phyloP scores from a whole-genome alignment of 75 land plant species.

The Azolla pinnata region DNA sequence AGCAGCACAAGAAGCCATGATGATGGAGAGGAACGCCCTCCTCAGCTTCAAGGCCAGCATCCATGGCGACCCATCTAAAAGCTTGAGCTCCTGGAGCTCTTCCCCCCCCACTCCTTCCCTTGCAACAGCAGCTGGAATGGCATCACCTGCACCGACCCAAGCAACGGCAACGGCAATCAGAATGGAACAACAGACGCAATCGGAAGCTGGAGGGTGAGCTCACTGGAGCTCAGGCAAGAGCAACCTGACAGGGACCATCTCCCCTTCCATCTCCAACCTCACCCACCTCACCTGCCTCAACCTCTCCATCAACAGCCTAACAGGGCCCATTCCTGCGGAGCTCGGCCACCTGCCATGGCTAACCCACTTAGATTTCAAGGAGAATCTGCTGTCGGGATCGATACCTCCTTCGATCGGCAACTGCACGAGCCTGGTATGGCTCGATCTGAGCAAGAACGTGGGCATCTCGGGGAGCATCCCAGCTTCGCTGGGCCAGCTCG shows the following conservation, averaged over 20 bases:
- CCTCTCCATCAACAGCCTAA: conserved; percentile 23
- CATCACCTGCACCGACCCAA: conserved; percentile 31
- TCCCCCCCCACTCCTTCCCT: conserved; percentile 12
- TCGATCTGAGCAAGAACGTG: conserved; percentile 62
- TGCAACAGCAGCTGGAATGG: conserved; percentile 44
- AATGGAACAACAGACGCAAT: no score
- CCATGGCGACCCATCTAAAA: conserved; percentile 20
- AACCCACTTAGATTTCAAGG: conserved; percentile 45
- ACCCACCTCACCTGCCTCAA: conserved; percentile 12
- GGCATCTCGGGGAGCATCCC: conserved; percentile 62
- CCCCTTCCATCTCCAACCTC: conserved; percentile 19
- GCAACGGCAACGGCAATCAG: no score
- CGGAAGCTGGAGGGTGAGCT: no score
- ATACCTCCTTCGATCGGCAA: conserved; percentile 43
- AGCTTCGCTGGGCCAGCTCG: not conserved
- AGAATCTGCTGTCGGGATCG: conserved; percentile 53
- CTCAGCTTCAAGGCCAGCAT: conserved; percentile 33
- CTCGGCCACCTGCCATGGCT: conserved; percentile 51
- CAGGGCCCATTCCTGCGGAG: conserved; percentile 38
- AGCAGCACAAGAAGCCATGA: no score
- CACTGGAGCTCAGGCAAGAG: conserved; percentile 26
- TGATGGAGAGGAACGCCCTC: conserved; percentile 31
- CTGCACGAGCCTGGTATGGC: conserved; percentile 38
- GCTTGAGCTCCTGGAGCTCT: conserved; percentile 26
- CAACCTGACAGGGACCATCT: conserved; percentile 30